These are phyloP conservation scores for Yarrowia sp. DNA, from an alignment of 805 yeast species.

Conservation along the genomic window DNA sequence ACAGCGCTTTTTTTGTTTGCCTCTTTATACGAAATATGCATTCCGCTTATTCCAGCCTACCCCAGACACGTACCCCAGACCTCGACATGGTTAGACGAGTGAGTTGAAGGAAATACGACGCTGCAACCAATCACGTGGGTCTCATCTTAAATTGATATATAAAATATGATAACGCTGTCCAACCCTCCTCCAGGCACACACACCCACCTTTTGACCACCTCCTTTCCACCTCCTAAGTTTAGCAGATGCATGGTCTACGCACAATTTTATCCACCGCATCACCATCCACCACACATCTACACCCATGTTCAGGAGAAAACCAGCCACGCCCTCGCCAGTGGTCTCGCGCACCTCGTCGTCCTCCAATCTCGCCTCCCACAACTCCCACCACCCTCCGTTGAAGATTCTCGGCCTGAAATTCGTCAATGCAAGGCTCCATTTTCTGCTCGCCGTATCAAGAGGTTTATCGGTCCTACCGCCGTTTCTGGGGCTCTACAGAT, in stretches of 20 bases:
- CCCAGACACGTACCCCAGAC: too few relatives aligned
- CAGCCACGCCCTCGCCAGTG: background rate
- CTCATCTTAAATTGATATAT: too few relatives aligned
- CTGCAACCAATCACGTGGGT: too few relatives aligned
- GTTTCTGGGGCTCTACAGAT: constrained; percentile 47
- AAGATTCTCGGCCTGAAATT: constrained; percentile 68
- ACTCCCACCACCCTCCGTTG: constrained; percentile 35
- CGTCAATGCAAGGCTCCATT: constrained; percentile 71
- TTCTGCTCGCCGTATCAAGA: constrained; percentile 71
- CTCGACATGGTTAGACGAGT: too few relatives aligned
- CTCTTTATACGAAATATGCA: too few relatives aligned
- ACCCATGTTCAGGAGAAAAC: constrained; percentile 12
- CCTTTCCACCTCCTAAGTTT: background rate
- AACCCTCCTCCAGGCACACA: too few relatives aligned
- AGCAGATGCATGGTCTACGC: constrained; percentile 15
- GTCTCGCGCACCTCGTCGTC: constrained; percentile 13
- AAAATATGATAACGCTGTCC: too few relatives aligned
- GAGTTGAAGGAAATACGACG: too few relatives aligned
- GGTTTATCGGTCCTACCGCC: constrained; percentile 73
- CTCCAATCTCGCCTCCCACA: constrained; percentile 13
- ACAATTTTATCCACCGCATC: constrained; percentile 16
- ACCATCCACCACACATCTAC: background rate
- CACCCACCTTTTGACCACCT: background rate
- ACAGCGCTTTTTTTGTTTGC: too few relatives aligned
- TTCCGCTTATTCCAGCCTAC: too few relatives aligned